Evolutionary conservation across 1,284 basidiomycete genomes (phyloP), one percentile per base, ranked within the genome.

Genomic region (Amylostereum chailletii): DNA sequence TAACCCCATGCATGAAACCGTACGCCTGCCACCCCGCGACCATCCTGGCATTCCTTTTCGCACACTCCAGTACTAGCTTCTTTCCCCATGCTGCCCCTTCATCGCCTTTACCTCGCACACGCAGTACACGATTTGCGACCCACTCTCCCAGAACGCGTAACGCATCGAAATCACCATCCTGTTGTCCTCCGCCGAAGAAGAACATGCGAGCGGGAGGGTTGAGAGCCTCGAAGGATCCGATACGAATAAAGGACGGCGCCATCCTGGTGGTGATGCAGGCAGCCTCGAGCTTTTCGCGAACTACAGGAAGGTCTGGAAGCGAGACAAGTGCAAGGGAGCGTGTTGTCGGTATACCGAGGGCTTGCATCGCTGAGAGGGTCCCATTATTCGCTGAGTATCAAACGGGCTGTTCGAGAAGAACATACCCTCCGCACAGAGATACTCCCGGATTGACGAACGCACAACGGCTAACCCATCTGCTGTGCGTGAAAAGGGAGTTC

Each of bases 391-490:
- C 31, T 43, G 42, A 39, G 3, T 3, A 37, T 32, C 11, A 37
- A 31, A 30, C 10, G 9, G 32, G 48, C 5, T 11, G 9, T 19
- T 19, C 19, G 19, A 19, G 47, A 42, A 49, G 19, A 29, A 45
- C 64, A 49, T 53, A 88, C 88, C 88, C 80, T 95, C 91, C 1
- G 86, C 83, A 49, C 87, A 84, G 2, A 94, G 76, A 58, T 83
- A 98, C 69, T 99, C 95, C 47, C 95, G 83, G 38, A 98, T 84
- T 4, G 92, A 94, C 39, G 91, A 94, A 30, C 93, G 83, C 11
- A 94, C 69, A 1, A 96, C 94, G 1, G 95, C 95, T 5, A 98
- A 75, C 0, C 95, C 95, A 65, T 99, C 95, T 1, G 94, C 95
- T 41, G 71, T 72, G 42, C 95, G 79, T 1, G 92, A 91, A 68